Evolutionary conservation across 148 eudicot species (phyloP).

Genomic region (Amaranthus hypochondriacus): DNA sequence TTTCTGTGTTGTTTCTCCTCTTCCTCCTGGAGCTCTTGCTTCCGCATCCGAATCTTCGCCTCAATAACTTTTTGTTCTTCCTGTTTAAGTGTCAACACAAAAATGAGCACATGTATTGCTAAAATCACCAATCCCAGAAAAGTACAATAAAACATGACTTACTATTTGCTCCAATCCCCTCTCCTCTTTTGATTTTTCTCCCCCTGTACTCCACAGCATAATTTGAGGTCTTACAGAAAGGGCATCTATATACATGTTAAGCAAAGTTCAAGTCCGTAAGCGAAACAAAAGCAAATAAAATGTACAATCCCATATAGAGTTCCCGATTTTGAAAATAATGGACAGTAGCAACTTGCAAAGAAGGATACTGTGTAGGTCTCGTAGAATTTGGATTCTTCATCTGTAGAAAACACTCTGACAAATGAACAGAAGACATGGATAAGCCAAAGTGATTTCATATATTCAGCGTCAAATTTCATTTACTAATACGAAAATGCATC

Average conservation of each 20-base stretch:
- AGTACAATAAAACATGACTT: constrained; percentile 24
- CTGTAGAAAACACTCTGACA: constrained; percentile 93
- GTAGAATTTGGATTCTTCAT: constrained; percentile 97
- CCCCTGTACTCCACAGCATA: constrained; percentile 99
- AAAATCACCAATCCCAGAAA: constrained; percentile 3
- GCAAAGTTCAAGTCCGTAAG: constrained; percentile 13
- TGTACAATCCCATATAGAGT: not conserved
- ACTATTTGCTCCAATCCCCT: constrained; percentile 92
- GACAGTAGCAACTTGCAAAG: constrained; percentile 10
- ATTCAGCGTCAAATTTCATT: not conserved
- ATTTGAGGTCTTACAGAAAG: constrained; percentile 87
- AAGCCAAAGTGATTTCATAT: constrained; percentile 1
- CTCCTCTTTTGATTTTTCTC: constrained; percentile 91
- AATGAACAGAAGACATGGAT: constrained; percentile 19
- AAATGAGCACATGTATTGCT: constrained; percentile 2
- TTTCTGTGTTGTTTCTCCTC: constrained; percentile 60
- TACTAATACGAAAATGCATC: not conserved
- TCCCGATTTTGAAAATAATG: not conserved
- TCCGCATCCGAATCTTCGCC: constrained; percentile 97
- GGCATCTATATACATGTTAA: constrained; percentile 73
- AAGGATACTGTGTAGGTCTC: constrained; percentile 97
- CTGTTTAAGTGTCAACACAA: constrained; percentile 29
- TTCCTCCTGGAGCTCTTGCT: constrained; percentile 77
- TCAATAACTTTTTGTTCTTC: constrained; percentile 97
- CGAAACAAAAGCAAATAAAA: not conserved